These are phyloP conservation scores for Pseudocercospora ulei DNA, from an alignment of 2,329 filamentous ascomycete genomes.

Conservation along the genomic window DNA sequence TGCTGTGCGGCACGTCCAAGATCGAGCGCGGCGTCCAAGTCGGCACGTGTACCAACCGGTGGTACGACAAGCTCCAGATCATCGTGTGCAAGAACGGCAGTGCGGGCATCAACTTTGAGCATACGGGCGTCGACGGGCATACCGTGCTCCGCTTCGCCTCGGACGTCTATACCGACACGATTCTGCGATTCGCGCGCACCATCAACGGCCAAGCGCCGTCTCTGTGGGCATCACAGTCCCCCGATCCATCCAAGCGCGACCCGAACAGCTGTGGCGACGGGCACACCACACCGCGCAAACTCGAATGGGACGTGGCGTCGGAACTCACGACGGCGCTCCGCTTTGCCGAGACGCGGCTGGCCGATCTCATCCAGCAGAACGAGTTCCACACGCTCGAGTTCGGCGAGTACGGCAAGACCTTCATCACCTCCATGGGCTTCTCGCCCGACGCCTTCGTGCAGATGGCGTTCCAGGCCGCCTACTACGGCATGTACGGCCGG, in stretches of 20 bases:
- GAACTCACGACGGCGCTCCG: conserved; percentile 83
- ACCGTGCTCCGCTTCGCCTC: conserved; percentile 93
- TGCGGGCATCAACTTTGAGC: conserved; percentile 97
- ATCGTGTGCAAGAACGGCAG: conserved; percentile 98
- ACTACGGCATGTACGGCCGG: conserved; percentile 90
- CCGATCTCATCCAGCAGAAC: conserved; percentile 91
- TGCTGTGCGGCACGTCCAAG: conserved; percentile 91
- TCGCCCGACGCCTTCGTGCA: conserved; percentile 96
- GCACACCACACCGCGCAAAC: conserved; percentile 83
- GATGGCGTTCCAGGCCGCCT: conserved; percentile 97
- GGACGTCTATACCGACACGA: conserved; percentile 94
- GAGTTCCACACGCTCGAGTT: conserved; percentile 93
- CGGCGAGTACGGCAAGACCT: conserved; percentile 82
- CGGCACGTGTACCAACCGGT: conserved; percentile 93
- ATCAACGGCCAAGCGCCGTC: conserved; percentile 91
- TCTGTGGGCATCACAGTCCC: conserved; percentile 81
- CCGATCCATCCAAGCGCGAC: conserved; percentile 85
- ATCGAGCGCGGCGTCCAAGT: conserved; percentile 90
- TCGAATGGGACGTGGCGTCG: conserved; percentile 95
- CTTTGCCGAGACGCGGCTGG: conserved; percentile 87
- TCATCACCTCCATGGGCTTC: conserved; percentile 93
- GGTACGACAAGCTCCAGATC: conserved; percentile 98
- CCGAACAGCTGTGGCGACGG: conserved; percentile 87
- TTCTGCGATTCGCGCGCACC: conserved; percentile 83
- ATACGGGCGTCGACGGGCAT: conserved; percentile 94